A percentile compares a stretch with the other conserved stretches of the same genome.
phyloP scores from a whole-genome alignment of 139 green algal genomes.

The Tetradesmus obliquus region DNA sequence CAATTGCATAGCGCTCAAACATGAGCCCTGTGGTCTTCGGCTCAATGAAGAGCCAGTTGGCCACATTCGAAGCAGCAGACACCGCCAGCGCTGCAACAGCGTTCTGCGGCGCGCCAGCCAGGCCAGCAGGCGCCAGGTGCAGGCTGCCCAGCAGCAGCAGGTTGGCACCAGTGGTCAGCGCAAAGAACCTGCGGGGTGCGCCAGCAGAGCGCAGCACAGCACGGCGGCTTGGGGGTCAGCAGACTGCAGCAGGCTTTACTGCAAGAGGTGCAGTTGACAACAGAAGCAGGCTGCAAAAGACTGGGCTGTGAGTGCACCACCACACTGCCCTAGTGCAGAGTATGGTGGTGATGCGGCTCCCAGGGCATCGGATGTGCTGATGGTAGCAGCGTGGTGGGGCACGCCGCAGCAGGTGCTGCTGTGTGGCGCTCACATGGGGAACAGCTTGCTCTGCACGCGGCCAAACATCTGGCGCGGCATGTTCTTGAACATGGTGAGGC shows the following conservation, averaged over 20 bases:
- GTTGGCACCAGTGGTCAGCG: conserved; percentile 40
- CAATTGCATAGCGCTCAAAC: conserved; percentile 62
- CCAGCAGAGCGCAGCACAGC: background rate
- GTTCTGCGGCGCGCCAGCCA: background rate
- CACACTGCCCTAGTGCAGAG: background rate
- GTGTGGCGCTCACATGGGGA: conserved; percentile 59
- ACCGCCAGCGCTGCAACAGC: conserved; percentile 15
- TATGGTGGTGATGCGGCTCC: background rate
- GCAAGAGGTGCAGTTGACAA: background rate
- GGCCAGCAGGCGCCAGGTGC: background rate
- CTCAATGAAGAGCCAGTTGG: conserved; percentile 70
- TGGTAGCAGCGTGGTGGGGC: background rate
- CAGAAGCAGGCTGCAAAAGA: background rate
- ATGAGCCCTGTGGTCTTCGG: conserved; percentile 65
- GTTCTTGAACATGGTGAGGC: conserved; percentile 77
- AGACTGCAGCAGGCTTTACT: background rate
- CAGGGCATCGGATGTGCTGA: background rate
- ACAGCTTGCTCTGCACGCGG: conserved; percentile 71
- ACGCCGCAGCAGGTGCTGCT: background rate
- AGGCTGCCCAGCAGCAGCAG: conserved; percentile 39
- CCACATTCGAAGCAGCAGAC: conserved; percentile 51
- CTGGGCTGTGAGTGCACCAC: no score
- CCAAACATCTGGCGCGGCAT: conserved; percentile 75
- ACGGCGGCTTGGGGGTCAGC: no score
- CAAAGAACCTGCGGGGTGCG: conserved; percentile 43